Evolutionary conservation across 345 rosid genomes (phyloP), one percentile per base, ranked within the genome.

Genomic region (Salix brachista): DNA sequence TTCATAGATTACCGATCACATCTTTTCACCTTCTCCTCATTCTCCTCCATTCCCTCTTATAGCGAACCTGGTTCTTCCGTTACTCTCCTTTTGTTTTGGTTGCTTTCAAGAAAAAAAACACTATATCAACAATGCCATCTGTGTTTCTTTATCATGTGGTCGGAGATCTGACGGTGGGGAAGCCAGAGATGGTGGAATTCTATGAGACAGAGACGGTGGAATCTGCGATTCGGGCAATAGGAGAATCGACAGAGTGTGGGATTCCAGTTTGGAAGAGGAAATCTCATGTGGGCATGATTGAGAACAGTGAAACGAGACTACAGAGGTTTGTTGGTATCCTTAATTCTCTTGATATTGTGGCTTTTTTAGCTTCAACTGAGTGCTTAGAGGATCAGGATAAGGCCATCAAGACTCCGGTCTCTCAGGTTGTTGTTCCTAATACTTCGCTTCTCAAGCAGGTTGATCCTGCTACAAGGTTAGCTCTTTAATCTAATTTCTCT

Each of bases 111-210:
- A 56, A 12, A 46, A 46, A 46, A 12, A 46, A 56, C 12, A 3
- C 1, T 9, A 56, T 21, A 21, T n/a, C 13, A n/a, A 8, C 32
- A 12, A 92, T 96, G 98, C 97, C 94, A 5, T 96, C 98, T 8
- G 95, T 96, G 78, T 92, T 96, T 65, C 67, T 96, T 56, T 89
- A 96, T 67, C 99, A 96, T 72, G 97, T 93, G 67, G 98, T 92
- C 48, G 99, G 99, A 14, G 99, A 96, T 91, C 92, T 96, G 79
- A 96, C 98, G 32, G 98, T 96, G 76, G 99, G 98, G 75, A 96
- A 96, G 88, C 99, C 98, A 25, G 99, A 93, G 82, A 83, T 93
- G 83, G 89, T 84, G 19, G 99, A 96, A 82, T 93, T 96, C 72
- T 80, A 69, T 42, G 98, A 96, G 85, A 87, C 92, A 4, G 97